A percentile compares a stretch with the other conserved stretches of the same genome.
Conservation (phyloP, 441 rosid species). For the Heliophila coronopifolia region DNA sequence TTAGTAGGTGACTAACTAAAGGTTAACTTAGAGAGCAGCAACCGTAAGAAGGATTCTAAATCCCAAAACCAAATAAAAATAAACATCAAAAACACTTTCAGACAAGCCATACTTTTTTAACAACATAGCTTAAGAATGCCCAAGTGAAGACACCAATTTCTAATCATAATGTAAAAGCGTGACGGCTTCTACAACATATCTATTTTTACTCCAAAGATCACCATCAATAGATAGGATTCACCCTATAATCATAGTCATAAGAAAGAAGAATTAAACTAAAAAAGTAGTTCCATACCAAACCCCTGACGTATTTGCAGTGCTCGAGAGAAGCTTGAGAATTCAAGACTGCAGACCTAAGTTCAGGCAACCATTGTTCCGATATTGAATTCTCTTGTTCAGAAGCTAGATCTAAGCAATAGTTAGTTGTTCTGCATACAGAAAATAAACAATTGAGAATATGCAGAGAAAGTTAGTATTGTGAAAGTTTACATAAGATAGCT, state of each 20-base stretch:
- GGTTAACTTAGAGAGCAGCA: neutral
- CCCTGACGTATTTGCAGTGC: constrained; percentile 71
- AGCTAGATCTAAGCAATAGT: constrained; percentile 70
- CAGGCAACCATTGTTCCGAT: constrained; percentile 79
- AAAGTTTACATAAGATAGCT: neutral
- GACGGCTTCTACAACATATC: no score
- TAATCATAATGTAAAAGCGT: no score
- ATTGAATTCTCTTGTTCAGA: constrained; percentile 76
- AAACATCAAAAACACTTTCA: no score
- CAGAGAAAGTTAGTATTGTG: neutral
- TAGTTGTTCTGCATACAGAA: constrained; percentile 54
- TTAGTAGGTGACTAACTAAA: neutral
- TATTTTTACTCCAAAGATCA: no score
- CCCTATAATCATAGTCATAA: no score
- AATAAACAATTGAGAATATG: no score
- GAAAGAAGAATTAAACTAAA: neutral
- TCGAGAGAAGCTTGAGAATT: constrained; percentile 68
- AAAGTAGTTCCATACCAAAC: constrained; percentile 63
- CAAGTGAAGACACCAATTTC: no score
- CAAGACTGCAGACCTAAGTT: constrained; percentile 55
- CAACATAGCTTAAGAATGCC: neutral
- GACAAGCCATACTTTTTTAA: neutral
- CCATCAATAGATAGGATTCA: neutral
- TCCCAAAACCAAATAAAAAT: neutral
- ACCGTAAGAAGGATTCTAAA: neutral